These are phyloP conservation scores for Tulasnella sp. DNA, from an alignment of 768 basidiomycete genomes.

Conservation along the genomic window DNA sequence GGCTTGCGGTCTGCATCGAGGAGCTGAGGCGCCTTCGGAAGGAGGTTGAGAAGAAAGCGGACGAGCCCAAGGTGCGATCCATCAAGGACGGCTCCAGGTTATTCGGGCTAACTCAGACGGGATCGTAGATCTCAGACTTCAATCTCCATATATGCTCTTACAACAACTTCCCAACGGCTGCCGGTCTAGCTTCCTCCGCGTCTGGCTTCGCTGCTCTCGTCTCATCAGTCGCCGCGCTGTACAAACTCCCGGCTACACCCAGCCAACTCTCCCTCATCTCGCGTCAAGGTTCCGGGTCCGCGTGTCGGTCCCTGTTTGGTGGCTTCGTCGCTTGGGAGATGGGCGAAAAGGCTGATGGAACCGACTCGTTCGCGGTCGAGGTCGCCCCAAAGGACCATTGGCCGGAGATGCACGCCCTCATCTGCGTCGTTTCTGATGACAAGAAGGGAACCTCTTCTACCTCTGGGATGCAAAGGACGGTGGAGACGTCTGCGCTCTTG, in stretches of 20 bases:
- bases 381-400: constrained; percentile 83
- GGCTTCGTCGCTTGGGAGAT: constrained; percentile 96
- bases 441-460: constrained; percentile 97
- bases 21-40: constrained; percentile 80
- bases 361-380: constrained; percentile 83
- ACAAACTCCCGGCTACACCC: constrained; percentile 69
- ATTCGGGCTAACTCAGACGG: constrained; percentile 3
- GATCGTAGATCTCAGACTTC: constrained; percentile 58
- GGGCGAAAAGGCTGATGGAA: constrained; percentile 61
- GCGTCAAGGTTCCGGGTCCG: constrained; percentile 95
- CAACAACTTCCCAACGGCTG: constrained; percentile 99
- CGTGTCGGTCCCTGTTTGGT: constrained; percentile 95
- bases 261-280: constrained; percentile 89
- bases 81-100: not conserved
- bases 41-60: constrained; percentile 66
- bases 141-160: constrained; percentile 85
- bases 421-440: constrained; percentile 92
- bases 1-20: too few species aligned
- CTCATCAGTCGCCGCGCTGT: constrained; percentile 81
- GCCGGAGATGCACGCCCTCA: constrained; percentile 94
- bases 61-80: constrained; percentile 57
- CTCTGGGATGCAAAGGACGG: constrained; percentile 95
- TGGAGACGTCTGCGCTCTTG: constrained; percentile 83
- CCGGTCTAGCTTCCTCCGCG: constrained; percentile 94
- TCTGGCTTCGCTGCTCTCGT: constrained; percentile 96